Base-by-base conservation (phyloP, 805 yeast genomes). In the Candida yuanshanica region DNA sequence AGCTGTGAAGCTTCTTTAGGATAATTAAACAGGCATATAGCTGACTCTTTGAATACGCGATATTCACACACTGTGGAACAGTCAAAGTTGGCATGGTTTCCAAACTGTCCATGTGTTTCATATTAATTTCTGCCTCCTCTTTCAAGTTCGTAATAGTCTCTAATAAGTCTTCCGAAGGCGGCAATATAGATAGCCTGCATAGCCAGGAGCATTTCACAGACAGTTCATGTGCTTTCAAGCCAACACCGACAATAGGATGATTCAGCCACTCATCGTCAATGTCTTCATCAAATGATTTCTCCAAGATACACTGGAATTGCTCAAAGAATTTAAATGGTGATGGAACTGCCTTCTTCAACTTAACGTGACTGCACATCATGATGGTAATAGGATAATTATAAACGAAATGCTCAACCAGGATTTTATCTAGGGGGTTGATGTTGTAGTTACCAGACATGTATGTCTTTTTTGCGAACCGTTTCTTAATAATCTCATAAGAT, bases 401-500 rank as follows among this genome's bases (percentile, higher is more conserved):
- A 9, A 53, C 37, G 27, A 55, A 55, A 31, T 55, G 56, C 31
- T 55, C 60, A 2, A 46, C 38, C 2, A 55, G 38, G 7, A 54
- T 38, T 13, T 49, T 37, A 36, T 54, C 58, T 22, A 55, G 22
- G 3, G 55, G 53, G 2, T 41, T 32, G 5, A 47, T 39, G 7
- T 35, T 24, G 11, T 42, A 31, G 5, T 34, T 39, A 16, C 3
- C 16, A 16, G 14, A 9, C 8, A 13, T 41, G 33, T 25, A 14
- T 2, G 46, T 42, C 12, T 31, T 27, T 20, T 38, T 41, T 13
- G 42, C 33, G 34, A 49, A 53, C 14, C 58, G 33, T 17, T 51
- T 55, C 42, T 52, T 54, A 9, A 55, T 43, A 10, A 55, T 53
- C 38, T 51, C 57, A 42, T 54, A 55, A 1, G 58, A 45, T 3